Evolutionary conservation across 2,329 filamentous ascomycete species (phyloP).

Genomic region (Cladophialophora psammophila): DNA sequence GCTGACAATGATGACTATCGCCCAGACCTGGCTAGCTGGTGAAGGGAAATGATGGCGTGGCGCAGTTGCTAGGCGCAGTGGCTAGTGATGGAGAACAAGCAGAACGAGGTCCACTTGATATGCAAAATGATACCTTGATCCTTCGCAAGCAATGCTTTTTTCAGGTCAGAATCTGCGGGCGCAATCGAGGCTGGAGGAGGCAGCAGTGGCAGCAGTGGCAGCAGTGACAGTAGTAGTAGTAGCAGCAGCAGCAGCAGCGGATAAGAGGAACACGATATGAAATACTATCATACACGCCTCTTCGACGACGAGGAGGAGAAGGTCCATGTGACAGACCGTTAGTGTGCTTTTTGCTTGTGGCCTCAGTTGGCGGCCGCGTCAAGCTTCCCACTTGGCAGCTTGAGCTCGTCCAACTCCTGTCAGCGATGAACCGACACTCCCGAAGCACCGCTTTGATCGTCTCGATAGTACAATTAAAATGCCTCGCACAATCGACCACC

Average conservation of each 20-base stretch:
- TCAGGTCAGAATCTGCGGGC: neutral
- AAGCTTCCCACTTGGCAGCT: constrained; percentile 10
- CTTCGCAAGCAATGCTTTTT: neutral
- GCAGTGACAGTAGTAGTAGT: no score
- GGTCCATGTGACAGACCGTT: constrained; percentile 21
- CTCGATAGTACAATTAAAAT: constrained; percentile 1
- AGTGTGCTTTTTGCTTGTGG: neutral
- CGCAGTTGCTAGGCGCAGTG: constrained; percentile 25
- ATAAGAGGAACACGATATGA: neutral
- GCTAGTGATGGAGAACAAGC: constrained; percentile 15
- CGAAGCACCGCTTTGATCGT: neutral
- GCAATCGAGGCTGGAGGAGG: neutral
- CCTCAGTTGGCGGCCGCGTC: constrained; percentile 4
- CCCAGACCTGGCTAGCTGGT: constrained; percentile 4
- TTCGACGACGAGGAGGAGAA: constrained; percentile 3
- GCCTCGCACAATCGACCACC: constrained; percentile 5
- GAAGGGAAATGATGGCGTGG: constrained; percentile 23
- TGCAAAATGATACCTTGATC: constrained; percentile 5
- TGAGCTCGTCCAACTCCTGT: constrained; percentile 5
- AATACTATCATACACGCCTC: neutral
- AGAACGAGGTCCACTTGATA: constrained; percentile 16
- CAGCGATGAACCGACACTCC: constrained; percentile 18
- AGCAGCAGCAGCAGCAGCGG: neutral
- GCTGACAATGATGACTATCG: constrained; percentile 21
- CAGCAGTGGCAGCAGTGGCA: no score